Base-by-base conservation (phyloP, 2,329 filamentous ascomycete genomes). In the Aureobasidium musti region DNA sequence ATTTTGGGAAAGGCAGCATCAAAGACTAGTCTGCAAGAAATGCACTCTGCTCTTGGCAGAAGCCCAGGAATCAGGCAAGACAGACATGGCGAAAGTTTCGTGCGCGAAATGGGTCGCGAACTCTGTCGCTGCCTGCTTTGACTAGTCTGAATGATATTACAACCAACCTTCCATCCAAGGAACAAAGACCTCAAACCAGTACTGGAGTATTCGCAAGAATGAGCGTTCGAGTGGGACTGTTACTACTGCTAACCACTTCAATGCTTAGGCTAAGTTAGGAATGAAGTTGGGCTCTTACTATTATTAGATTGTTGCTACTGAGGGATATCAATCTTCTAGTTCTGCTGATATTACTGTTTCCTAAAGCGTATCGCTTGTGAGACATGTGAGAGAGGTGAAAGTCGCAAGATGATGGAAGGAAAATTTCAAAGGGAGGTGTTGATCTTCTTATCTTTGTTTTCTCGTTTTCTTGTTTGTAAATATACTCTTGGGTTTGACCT, bases 131-230 rank as follows among this genome's bases (percentile, higher is more conserved):
- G n/a, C 33, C 13, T 39, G 8, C 33, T 17, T 8, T 35, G 33
- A 41, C 11, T 14, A 57, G 53, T 21, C 37, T 57, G 53, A 43
- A 43, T n/a, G n/a, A n/a, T n/a, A n/a, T n/a, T n/a, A n/a, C 61
- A 73, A 74, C 64, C 69, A 69, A 71, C 82, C 83, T 0, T 82
- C 79, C 3, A 86, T 86, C 69, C 77, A 82, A 21, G 84, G 83
- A 50, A 84, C 82, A 11, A 70, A 76, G 21, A 85, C 82, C 50
- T 86, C 85, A 73, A 77, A 80, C 73, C 83, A 85, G 76, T 86
- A 81, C 73, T 85, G 81, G 80, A 82, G 79, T 28, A 80, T 86
- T 23, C 79, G 83, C 67, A 74, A 77, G 68, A 76, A 69, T 63
- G 84, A 85, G 79, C 79, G 83, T 59, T 77, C 78, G 23, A 77